These are phyloP conservation scores for Dothistroma pini DNA, from an alignment of 2,329 filamentous ascomycete genomes.

Conservation along the genomic window DNA sequence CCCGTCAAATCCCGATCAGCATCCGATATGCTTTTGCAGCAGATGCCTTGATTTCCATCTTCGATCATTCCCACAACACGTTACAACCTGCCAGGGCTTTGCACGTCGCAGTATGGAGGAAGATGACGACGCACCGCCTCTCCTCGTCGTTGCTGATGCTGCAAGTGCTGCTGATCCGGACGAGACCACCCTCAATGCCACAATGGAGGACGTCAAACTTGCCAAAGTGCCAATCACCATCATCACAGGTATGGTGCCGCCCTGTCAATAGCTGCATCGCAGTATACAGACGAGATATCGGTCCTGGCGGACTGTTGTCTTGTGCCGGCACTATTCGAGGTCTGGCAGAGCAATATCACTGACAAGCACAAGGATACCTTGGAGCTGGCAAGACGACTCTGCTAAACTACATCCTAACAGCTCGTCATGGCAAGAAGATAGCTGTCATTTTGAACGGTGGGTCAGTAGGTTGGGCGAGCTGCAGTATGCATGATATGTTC, in stretches of 20 bases:
- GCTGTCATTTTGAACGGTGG: conserved; percentile 92
- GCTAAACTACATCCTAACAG: conserved; percentile 91
- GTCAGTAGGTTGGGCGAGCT: conserved; percentile 25
- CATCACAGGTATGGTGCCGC: conserved; percentile 61
- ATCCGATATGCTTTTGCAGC: neutral
- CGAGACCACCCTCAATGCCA: conserved; percentile 34
- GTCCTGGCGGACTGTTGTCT: neutral
- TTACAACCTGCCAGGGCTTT: neutral
- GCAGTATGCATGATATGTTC: neutral
- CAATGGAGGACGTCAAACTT: conserved; percentile 48
- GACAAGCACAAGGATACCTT: conserved; percentile 66
- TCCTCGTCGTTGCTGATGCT: conserved; percentile 55
- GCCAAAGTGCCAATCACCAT: conserved; percentile 80
- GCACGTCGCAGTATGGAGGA: conserved; percentile 50
- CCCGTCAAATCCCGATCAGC: neutral
- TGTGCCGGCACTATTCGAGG: neutral
- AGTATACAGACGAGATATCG: neutral
- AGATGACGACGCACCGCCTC: conserved; percentile 61
- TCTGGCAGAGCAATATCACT: conserved; percentile 1
- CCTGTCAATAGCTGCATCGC: neutral
- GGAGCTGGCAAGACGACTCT: conserved; percentile 94
- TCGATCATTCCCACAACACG: neutral
- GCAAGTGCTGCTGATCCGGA: conserved; percentile 11
- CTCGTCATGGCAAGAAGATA: conserved; percentile 95
- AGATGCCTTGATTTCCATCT: neutral